Conservation (phyloP, 257 asterid genomes). For the Salvia rosmarinus region DNA sequence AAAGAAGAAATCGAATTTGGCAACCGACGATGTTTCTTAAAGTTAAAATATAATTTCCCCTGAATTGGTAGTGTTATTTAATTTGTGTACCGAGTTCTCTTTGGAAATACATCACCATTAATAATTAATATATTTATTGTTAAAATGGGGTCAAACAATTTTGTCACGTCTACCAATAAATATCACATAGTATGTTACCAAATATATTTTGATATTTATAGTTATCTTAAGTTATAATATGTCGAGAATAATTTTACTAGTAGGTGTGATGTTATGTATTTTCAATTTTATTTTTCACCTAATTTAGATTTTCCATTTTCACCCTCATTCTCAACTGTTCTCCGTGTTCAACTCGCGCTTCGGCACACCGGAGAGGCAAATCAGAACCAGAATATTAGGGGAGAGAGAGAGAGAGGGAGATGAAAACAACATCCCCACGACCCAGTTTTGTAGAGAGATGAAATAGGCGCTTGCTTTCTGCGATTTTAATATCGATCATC, state of each 20-base stretch:
- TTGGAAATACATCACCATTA: no score
- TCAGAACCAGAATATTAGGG: constrained; percentile 26
- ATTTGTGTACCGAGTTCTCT: no score
- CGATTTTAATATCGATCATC: constrained; percentile 32
- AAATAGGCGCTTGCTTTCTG: constrained; percentile 20
- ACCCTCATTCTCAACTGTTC: constrained; percentile 52
- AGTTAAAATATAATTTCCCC: no score
- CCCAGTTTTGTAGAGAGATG: constrained; percentile 37
- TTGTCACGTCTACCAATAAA: no score
- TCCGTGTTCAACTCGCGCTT: constrained; percentile 74
- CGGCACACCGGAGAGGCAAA: constrained; percentile 33
- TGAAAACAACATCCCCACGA: constrained; percentile 22
- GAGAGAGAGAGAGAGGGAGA: constrained; percentile 27
- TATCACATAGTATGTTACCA: not conserved
- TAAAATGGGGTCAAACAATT: no score
- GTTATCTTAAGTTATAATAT: no score
- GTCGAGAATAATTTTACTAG: not conserved
- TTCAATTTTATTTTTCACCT: not conserved
- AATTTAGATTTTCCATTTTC: not conserved
- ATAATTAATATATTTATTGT: no score
- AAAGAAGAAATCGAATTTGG: not conserved
- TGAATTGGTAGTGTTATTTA: no score
- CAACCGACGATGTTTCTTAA: no score
- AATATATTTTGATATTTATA: not conserved
- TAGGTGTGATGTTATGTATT: no score